Evolutionary conservation across 305 asterid genomes (phyloP).

Genomic region (Fraxinus baroniana): DNA sequence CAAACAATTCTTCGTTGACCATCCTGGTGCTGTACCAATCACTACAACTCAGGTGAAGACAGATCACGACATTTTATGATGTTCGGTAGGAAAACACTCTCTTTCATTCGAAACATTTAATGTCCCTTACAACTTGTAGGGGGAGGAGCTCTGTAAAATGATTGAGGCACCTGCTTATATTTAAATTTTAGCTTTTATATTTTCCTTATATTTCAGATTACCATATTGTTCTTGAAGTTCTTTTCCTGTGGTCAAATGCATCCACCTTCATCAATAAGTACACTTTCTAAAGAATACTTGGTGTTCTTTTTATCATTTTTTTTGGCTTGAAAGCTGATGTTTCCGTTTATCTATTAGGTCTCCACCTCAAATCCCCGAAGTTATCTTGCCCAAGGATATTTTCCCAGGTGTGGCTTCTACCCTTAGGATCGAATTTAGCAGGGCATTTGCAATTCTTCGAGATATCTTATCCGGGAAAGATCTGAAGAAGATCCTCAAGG

Average conservation of each 20-base stretch:
- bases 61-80: too few relatives aligned
- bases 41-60: background rate
- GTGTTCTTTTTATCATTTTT: background rate
- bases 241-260: conserved; percentile 80
- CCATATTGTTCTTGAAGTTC: conserved; percentile 43
- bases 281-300: too few relatives aligned
- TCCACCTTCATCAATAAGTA: conserved; percentile 61
- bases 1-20: background rate
- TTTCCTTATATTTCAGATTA: too few relatives aligned
- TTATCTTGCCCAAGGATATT: conserved; percentile 60
- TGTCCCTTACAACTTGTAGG: background rate
- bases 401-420: conserved; percentile 67
- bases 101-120: too few relatives aligned
- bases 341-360: conserved; percentile 48
- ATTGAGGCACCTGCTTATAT: conserved; percentile 25
- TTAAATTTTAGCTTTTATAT: too few relatives aligned
- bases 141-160: conserved; percentile 28
- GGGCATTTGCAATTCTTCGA: conserved; percentile 37
- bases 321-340: conserved; percentile 18
- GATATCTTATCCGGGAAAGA: conserved; percentile 59
- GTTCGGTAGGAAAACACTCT: too few relatives aligned
- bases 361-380: conserved; percentile 75
- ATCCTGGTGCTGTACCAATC: background rate
- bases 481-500: conserved; percentile 53
- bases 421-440: conserved; percentile 46